Base-by-base conservation (phyloP, 208 protist genomes). In the Novymonas esmeraldas region DNA sequence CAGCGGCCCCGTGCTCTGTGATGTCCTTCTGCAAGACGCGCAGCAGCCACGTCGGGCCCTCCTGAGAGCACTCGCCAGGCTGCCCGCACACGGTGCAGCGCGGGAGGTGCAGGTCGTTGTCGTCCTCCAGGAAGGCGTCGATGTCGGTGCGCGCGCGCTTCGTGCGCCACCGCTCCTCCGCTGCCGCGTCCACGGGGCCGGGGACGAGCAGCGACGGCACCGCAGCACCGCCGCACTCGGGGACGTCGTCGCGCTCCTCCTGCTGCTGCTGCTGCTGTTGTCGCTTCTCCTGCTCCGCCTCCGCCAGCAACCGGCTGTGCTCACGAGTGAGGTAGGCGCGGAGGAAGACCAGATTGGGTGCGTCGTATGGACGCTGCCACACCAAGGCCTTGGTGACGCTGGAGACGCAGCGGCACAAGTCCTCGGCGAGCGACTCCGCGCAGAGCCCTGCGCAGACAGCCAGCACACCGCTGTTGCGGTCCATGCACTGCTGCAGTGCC, bases 371-470 rank as follows among this genome's bases (percentile, higher is more conserved):
- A 33, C 65, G 59, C 10, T 73, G 54, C 44, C 70, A 64, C 29
- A 80, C 44, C 5, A 76, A 77, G 26, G 79, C 52, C 41, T 74
- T 81, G 9, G 81, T 11, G 6, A 90, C 73, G 28, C 63, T 73
- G 10, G 69, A 76, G 20, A 84, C 68, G 41, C 76, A 73, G 4
- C 46, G 73, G 52, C 78, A 70, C 26, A 92, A 62, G 45, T 90
- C 73, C 34, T 76, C 59, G 4, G 65, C 81, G 2, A 95, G 70
- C 13, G 77, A 36, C 22, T 79, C 71, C 3, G 59, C 51, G 58
- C 90, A 95, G 0, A 61, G 42, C n/a, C 70, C 67, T 11, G 73
- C 77, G 61, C 90, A 95, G 24, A 95, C 54, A 54, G 80, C 90
- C 26, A 95, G 60, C 10, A 87, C 71, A 4, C 87, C 90, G 49